Evolutionary conservation across 495 filamentous ascomycete genomes (phyloP), one percentile per base, ranked within the genome.

Genomic region (Lentithecium fluviatile): DNA sequence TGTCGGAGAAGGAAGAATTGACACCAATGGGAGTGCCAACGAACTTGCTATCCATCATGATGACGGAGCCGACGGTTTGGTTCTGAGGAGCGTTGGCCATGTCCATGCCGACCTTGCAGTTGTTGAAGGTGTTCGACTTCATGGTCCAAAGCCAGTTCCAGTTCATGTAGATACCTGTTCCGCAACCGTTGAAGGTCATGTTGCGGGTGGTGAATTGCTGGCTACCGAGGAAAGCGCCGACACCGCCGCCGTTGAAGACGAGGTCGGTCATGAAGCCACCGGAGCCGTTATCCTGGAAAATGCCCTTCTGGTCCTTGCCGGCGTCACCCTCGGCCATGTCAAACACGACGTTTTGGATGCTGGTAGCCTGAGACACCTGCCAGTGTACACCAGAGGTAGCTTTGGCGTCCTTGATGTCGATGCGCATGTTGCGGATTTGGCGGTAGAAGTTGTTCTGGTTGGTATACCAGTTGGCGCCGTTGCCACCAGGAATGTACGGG

Each of bases 371-470:
- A 40, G 90, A 91, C 2, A 98, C 93, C 72, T 97, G 94, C 95
- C 95, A 97, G 74, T 97, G 94, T 56, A 98, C 95, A 75, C 90
- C 90, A 38, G 75, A 66, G 21, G 69, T 89, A 66, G 72, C 68
- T 40, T 73, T 77, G 50, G 65, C 13, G 12, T 76, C 82, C 26
- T 83, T 91, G 45, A 92, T 73, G 71, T 98, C 94, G 72, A 98
- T 87, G 68, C 91, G 81, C 66, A 98, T 88, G 78, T 98, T 97
- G 73, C 95, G 90, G 64, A 98, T 79, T 67, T 95, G 88, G 45
- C 94, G 91, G 82, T 91, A 97, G 80, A 98, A 98, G 79, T 98
- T 97, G 84, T 97, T 98, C 75, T 96, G 88, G 74, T 96, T 95
- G 64, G 87, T 90, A 75, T 86, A 96, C 84, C 86, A 89, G 70